Evolutionary conservation across 1,284 basidiomycete species (phyloP).

Genomic region (Cutaneotrichosporon sp.): DNA sequence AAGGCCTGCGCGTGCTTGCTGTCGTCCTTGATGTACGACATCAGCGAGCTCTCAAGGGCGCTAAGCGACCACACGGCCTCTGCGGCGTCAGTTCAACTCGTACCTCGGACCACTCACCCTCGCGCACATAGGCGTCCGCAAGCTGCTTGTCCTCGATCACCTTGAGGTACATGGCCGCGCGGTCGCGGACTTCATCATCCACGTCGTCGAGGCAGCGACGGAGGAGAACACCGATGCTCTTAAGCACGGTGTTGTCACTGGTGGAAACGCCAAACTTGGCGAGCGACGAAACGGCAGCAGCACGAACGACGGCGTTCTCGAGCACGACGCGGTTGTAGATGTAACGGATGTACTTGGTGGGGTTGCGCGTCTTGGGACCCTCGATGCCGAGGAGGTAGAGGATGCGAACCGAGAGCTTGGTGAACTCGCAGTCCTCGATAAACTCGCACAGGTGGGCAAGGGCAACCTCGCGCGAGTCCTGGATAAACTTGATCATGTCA

Average conservation of each 20-base stretch:
- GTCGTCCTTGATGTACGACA: constrained; percentile 83
- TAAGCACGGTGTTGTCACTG: constrained; percentile 72
- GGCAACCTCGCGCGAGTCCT: constrained; percentile 90
- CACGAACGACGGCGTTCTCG: constrained; percentile 97
- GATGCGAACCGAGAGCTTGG: constrained; percentile 96
- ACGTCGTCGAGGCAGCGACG: constrained; percentile 96
- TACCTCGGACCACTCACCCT: constrained; percentile 47
- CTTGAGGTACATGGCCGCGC: constrained; percentile 91
- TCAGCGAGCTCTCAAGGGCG: constrained; percentile 80
- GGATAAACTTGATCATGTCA: constrained; percentile 99
- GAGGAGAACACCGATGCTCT: constrained; percentile 82
- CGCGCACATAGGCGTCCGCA: constrained; percentile 84
- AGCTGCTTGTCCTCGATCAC: constrained; percentile 77
- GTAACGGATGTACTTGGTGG: constrained; percentile 98
- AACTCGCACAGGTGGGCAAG: constrained; percentile 99
- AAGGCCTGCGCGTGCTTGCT: constrained; percentile 69
- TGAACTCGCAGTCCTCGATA: constrained; percentile 99
- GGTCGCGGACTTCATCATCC: constrained; percentile 98
- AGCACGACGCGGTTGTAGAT: constrained; percentile 99
- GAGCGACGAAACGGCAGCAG: constrained; percentile 90
- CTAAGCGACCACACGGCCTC: constrained; percentile 89
- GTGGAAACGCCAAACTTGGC: constrained; percentile 96
- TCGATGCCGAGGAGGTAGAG: constrained; percentile 93
- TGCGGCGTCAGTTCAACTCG: not conserved
- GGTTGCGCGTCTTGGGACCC: constrained; percentile 92